These are phyloP conservation scores for Fusarium graminum DNA, from an alignment of 2,329 filamentous ascomycete genomes.

Conservation along the genomic window DNA sequence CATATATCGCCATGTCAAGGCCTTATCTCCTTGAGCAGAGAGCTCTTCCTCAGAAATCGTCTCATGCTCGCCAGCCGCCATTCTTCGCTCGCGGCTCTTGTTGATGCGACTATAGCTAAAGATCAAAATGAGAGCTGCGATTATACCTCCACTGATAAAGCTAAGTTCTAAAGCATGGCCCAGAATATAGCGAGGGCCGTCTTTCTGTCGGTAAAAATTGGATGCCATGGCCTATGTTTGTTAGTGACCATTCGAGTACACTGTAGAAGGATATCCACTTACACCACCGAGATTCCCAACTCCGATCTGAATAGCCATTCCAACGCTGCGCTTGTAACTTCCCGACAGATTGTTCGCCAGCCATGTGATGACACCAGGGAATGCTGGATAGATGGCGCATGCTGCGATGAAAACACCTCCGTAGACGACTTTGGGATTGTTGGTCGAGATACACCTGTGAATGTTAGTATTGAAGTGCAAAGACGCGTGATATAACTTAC, in stretches of 20 bases:
- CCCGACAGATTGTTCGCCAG: slow-evolving; percentile 80
- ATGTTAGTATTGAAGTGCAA: not conserved
- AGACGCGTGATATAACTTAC: slow-evolving; percentile 47
- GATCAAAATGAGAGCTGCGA: slow-evolving; percentile 59
- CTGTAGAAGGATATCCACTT: slow-evolving; percentile 36
- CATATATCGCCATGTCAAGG: slow-evolving; percentile 74
- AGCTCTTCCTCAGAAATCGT: slow-evolving; percentile 62
- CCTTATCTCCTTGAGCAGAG: slow-evolving; percentile 70
- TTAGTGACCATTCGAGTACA: not conserved
- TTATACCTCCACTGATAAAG: slow-evolving; percentile 61
- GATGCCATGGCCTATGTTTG: slow-evolving; percentile 71
- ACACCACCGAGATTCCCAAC: slow-evolving; percentile 69
- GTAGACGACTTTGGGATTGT: slow-evolving; percentile 73
- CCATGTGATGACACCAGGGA: slow-evolving; percentile 85
- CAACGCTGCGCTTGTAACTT: slow-evolving; percentile 72
- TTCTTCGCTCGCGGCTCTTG: slow-evolving; percentile 63
- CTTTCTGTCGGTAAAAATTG: slow-evolving; percentile 74
- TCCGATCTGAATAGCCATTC: slow-evolving; percentile 75
- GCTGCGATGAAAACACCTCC: slow-evolving; percentile 82
- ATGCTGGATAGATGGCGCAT: slow-evolving; percentile 82
- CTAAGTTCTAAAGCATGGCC: slow-evolving; percentile 65
- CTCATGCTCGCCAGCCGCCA: slow-evolving; percentile 60
- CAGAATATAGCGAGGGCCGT: slow-evolving; percentile 63
- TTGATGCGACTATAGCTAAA: slow-evolving; percentile 71
- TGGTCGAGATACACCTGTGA: slow-evolving; percentile 67